Evolutionary conservation across 1,284 basidiomycete species (phyloP).

Genomic region (Malassezia sp.): DNA sequence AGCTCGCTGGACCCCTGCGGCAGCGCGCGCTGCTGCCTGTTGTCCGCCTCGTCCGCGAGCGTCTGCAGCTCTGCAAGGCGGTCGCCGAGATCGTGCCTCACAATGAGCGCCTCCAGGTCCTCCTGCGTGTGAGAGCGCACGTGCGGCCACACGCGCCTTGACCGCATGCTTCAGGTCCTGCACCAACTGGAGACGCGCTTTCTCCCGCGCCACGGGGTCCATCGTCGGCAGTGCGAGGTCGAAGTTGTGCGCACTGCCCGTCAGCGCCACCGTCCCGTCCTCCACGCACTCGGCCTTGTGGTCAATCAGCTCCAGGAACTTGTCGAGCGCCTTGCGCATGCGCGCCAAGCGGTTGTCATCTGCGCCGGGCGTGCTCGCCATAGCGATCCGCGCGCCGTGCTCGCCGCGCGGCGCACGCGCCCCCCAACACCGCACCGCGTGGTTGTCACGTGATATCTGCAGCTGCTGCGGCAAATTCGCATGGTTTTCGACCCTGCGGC

Average conservation of each 20-base stretch:
- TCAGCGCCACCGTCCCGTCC: too few relatives aligned
- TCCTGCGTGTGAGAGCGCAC: conserved; percentile 4
- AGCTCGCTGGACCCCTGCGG: conserved; percentile 16
- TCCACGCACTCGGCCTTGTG: conserved; percentile 21
- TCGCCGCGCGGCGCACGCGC: conserved; percentile 2
- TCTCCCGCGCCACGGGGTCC: conserved; percentile 21
- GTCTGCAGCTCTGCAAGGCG: conserved; percentile 26
- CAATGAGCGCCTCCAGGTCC: conserved; percentile 26
- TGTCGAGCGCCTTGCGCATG: conserved; percentile 26
- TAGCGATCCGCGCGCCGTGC: neutral
- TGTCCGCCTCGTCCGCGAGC: conserved; percentile 29
- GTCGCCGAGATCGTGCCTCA: conserved; percentile 22
- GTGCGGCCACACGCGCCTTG: too few relatives aligned
- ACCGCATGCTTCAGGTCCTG: conserved; percentile 30
- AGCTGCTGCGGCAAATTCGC: conserved; percentile 18
- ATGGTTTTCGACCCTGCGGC: conserved; percentile 9
- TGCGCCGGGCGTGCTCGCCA: neutral
- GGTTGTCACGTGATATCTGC: conserved; percentile 12
- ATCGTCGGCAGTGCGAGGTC: conserved; percentile 23
- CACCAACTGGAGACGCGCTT: conserved; percentile 25
- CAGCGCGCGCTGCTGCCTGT: conserved; percentile 20
- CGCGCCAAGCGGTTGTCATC: conserved; percentile 24
- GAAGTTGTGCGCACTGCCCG: conserved; percentile 18
- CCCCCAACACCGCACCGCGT: conserved; percentile 1
- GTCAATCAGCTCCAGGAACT: conserved; percentile 33